These are phyloP conservation scores for Gossypium lobatum DNA, from an alignment of 441 rosid species.

Conservation along the genomic window DNA sequence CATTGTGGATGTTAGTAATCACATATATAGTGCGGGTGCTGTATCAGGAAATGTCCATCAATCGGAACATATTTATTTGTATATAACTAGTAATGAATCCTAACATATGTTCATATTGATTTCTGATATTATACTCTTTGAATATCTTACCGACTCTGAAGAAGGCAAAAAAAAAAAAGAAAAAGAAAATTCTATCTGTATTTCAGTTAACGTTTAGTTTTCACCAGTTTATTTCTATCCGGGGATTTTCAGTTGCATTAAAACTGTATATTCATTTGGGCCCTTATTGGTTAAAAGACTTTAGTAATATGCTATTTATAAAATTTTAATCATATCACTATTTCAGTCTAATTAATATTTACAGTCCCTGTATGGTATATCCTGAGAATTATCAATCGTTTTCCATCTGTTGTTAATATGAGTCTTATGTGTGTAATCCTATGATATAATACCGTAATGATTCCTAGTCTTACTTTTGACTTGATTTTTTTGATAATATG, in stretches of 20 bases:
- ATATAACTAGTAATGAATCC: not conserved
- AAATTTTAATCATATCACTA: not conserved
- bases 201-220: not conserved
- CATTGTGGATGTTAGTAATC: not conserved
- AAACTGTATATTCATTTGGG: not conserved
- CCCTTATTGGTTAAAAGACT: not conserved
- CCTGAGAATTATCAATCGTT: not conserved
- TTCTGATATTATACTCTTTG: not conserved
- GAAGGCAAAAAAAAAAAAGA: not conserved
- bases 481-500: constrained; percentile 16
- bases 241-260: not conserved
- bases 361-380: not conserved
- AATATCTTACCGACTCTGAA: not conserved
- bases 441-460: not conserved
- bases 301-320: not conserved
- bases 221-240: not conserved
- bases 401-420: not conserved
- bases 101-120: not conserved
- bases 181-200: not conserved
- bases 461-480: not conserved
- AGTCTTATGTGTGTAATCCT: not conserved
- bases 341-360: not conserved
- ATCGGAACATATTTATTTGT: not conserved
- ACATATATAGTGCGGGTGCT: not conserved
- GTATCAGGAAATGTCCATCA: not conserved